Evolutionary conservation across 192 early-diverging fungal genomes (phyloP).

Genomic region (Umbelopsis isabellina): DNA sequence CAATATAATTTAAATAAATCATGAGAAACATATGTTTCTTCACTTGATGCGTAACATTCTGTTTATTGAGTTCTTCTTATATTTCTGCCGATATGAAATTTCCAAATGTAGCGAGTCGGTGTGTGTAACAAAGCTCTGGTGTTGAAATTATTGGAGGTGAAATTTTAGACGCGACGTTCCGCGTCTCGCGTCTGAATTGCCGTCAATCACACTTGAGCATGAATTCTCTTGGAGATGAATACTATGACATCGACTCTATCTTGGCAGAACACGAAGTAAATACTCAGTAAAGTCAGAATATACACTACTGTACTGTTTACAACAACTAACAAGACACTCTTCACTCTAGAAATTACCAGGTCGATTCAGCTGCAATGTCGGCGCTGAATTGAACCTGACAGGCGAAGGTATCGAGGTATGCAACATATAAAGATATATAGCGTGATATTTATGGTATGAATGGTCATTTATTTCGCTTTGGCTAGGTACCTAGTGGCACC

Average conservation of each 20-base stretch:
- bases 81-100: no score
- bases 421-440: background rate
- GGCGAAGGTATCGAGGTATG: conserved; percentile 39
- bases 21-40: background rate
- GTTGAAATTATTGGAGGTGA: no score
- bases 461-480: background rate
- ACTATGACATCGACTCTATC: conserved; percentile 62
- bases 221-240: conserved; percentile 42
- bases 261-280: conserved; percentile 57
- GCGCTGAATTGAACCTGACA: conserved; percentile 33
- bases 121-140: no score
- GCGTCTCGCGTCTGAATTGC: no score
- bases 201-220: background rate
- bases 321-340: background rate
- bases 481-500: conserved; percentile 32
- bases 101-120: background rate
- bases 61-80: no score
- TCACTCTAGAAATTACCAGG: conserved; percentile 34
- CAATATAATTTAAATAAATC: background rate
- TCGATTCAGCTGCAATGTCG: conserved; percentile 24
- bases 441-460: no score
- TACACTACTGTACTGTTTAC: no score
- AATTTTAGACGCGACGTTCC: no score
- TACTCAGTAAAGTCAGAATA: no score
- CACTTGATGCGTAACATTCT: no score